These are phyloP conservation scores for Colletotrichum camelliae DNA, from an alignment of 2,329 filamentous ascomycete species.

Conservation along the genomic window DNA sequence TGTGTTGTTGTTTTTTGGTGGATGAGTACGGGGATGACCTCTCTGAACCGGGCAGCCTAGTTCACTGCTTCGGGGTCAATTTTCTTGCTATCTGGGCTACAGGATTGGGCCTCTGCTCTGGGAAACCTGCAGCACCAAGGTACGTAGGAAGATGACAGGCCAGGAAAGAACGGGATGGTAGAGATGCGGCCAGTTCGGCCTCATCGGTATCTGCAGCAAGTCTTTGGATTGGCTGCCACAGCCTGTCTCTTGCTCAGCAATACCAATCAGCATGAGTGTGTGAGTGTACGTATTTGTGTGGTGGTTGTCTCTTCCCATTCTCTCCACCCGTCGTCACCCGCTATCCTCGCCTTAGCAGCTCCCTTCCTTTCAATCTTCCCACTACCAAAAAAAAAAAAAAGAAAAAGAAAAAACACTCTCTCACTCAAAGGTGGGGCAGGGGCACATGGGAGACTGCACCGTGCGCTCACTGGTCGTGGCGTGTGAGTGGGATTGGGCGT, in stretches of 20 bases:
- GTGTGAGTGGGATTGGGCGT: not conserved
- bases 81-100: not conserved
- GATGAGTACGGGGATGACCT: not conserved
- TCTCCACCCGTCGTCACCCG: not conserved
- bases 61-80: not conserved
- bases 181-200: not conserved
- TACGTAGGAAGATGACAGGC: not conserved
- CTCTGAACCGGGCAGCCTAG: not conserved
- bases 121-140: not conserved
- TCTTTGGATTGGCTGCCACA: not conserved
- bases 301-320: not conserved
- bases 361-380: not conserved
- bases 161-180: not conserved
- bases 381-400: not conserved
- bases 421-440: not conserved
- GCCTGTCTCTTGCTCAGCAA: not conserved
- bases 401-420: not conserved
- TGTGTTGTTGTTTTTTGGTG: not conserved
- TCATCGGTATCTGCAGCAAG: not conserved
- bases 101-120: not conserved
- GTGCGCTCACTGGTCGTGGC: not conserved
- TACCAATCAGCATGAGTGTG: not conserved
- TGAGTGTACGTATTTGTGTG: not conserved
- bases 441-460: not conserved
- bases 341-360: not conserved